A percentile compares a stretch with the other conserved stretches of the same genome.
These are phyloP conservation scores for Boletus sp. DNA, from an alignment of 768 basidiomycete genomes.

Conservation along the genomic window DNA sequence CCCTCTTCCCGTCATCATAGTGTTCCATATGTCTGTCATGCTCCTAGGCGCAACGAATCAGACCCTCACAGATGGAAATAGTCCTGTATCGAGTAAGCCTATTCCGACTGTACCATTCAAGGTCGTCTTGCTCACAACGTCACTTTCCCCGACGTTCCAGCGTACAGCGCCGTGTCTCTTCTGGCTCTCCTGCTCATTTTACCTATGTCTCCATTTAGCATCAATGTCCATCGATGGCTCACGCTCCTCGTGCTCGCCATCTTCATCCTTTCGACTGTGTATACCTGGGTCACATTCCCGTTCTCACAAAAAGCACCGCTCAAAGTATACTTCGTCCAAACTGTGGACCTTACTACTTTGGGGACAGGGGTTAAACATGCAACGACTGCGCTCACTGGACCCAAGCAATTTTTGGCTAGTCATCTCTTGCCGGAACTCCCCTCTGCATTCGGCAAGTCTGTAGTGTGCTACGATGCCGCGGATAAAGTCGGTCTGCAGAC, in stretches of 20 bases:
- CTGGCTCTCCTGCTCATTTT: constrained; percentile 50
- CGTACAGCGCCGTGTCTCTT: constrained; percentile 46
- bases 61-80: constrained; percentile 61
- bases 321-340: constrained; percentile 71
- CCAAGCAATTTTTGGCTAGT: constrained; percentile 40
- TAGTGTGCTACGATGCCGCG: constrained; percentile 29
- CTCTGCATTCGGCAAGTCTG: constrained; percentile 40
- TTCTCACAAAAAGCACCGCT: constrained; percentile 60
- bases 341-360: constrained; percentile 40
- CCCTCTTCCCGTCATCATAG: constrained; percentile 49
- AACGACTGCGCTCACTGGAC: constrained; percentile 45
- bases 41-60: constrained; percentile 49
- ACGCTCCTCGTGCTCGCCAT: constrained; percentile 36
- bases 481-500: constrained; percentile 38
- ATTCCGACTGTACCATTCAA: background rate
- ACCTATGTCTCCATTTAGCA: constrained; percentile 63
- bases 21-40: constrained; percentile 49
- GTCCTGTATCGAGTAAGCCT: constrained; percentile 44
- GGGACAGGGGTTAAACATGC: constrained; percentile 28
- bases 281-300: constrained; percentile 50
- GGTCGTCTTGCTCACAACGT: background rate
- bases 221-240: constrained; percentile 44
- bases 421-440: constrained; percentile 49
- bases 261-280: constrained; percentile 43
- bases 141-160: constrained; percentile 28